Evolutionary conservation across 164 flowering plant species (phyloP), one percentile per base, ranked within the genome.

Genomic region (Aristolochia fimbriata): DNA sequence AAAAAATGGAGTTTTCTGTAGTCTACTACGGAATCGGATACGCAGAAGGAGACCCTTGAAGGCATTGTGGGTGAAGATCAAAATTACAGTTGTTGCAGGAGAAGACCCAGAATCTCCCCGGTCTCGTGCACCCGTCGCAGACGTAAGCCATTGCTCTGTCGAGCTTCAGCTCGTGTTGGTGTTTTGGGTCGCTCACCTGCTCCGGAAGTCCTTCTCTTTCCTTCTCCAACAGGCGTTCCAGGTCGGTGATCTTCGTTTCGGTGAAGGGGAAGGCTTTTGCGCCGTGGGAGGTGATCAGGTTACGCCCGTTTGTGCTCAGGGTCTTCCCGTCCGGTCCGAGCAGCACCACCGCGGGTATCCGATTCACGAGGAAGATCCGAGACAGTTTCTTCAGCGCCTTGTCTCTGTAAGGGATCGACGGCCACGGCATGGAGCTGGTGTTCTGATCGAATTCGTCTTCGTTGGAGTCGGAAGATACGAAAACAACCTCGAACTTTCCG

Each of bases 51-150:
- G 43, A 37, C 43, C 43, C 4, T 11, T 31, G 47, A 43, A 78
- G 55, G 64, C 88, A 81, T 14, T 33, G 49, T 22, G 88, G 83
- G 63, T 83, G 88, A 68, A 83, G 83, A 33, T 83, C 86, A 55
- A 73, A 83, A 62, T 83, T 72, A 61, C 88, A 83, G 3, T 55
- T 63, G 58, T 72, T 65, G 66, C 88, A 81, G 46, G 83, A 74
- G 58, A 75, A 83, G 16, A 80, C 79, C 88, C 88, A 83, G 51
- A 79, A 81, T 59, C 70, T 79, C 8, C 88, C 88, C 62, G 63
- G 72, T 51, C 57, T 61, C 51, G 63, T 76, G 58, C 88, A 83
- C 8, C 33, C 65, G 58, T 83, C 78, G 57, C 88, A 79, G 0
- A 81, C 63, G 61, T 81, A 83, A 2, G 83, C 85, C 62, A 79